Evolutionary conservation across 192 early-diverging fungal species (phyloP).

Genomic region (Coemansia sp.): DNA sequence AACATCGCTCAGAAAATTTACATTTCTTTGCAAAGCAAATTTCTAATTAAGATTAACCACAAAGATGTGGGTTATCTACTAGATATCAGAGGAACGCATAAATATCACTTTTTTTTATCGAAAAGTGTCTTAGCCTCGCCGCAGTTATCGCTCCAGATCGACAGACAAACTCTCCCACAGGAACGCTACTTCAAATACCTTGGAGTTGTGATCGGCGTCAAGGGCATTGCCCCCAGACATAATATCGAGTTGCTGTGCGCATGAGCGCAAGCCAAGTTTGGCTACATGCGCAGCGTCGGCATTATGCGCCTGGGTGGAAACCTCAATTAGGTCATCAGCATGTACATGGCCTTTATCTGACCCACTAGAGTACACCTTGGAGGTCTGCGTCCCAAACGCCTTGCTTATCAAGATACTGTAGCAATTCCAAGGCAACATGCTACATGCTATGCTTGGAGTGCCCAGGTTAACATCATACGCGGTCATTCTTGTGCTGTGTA

Average conservation of each 20-base stretch:
- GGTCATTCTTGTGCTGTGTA: constrained; percentile 1
- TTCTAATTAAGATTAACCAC: too few relatives aligned
- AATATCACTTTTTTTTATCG: too few relatives aligned
- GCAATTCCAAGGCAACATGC: neutral
- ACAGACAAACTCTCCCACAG: constrained; percentile 2
- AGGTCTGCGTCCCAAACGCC: neutral
- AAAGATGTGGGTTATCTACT: too few relatives aligned
- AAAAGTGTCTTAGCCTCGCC: neutral
- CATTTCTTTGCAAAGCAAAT: too few relatives aligned
- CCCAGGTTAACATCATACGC: neutral
- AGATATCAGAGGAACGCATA: too few relatives aligned
- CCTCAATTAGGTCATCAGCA: neutral
- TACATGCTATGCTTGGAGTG: neutral
- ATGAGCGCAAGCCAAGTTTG: neutral
- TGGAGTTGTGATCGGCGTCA: neutral
- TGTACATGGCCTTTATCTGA: constrained; percentile 7
- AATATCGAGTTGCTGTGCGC: neutral
- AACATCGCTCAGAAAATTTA: too few relatives aligned
- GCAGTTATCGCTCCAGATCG: neutral
- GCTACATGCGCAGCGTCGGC: constrained; percentile 2
- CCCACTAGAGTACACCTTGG: constrained; percentile 6
- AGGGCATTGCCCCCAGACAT: neutral
- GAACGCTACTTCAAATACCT: neutral
- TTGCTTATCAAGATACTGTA: neutral
- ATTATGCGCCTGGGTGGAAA: neutral